A percentile compares a stretch with the other conserved stretches of the same genome.
phyloP scores from a whole-genome alignment of 2,329 filamentous ascomycete species.

The Stagonosporopsis rhizophila region DNA sequence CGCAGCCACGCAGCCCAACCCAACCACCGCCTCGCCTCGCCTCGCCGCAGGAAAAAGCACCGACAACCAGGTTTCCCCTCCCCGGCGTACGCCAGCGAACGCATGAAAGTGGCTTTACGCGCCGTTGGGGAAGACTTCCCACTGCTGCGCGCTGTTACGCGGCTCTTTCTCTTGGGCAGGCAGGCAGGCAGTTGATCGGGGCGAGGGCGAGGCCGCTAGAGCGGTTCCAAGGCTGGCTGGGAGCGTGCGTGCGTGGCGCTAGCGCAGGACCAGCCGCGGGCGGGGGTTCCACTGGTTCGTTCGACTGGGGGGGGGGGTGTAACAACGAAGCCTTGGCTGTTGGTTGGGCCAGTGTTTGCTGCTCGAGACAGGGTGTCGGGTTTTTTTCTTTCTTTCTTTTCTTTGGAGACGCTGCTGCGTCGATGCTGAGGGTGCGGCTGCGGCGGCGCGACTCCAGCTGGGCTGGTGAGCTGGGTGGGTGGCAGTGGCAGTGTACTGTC shows the following conservation, averaged over 20 bases:
- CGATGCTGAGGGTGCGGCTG: neutral
- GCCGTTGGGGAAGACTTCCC: too few species aligned
- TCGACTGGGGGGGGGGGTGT: too few species aligned
- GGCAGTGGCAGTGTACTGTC: neutral
- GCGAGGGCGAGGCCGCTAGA: neutral
- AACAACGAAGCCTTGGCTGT: too few species aligned
- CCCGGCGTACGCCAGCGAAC: neutral
- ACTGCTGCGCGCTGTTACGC: too few species aligned
- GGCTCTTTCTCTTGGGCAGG: too few species aligned
- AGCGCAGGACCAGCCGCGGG: slow-evolving; percentile 16
- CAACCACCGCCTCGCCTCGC: neutral
- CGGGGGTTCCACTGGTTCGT: slow-evolving; percentile 12
- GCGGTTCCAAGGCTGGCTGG: slow-evolving; percentile 1
- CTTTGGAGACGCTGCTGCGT: neutral
- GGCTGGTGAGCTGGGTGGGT: neutral
- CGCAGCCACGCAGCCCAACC: neutral
- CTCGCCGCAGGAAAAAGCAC: neutral
- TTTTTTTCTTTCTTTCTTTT: too few species aligned
- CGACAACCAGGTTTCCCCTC: neutral
- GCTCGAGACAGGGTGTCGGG: neutral
- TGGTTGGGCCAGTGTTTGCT: neutral
- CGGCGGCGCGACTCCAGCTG: slow-evolving; percentile 5
- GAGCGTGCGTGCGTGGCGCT: slow-evolving; percentile 4
- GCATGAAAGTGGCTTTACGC: slow-evolving; percentile 2
- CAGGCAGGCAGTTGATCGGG: too few species aligned